A percentile compares a stretch with the other conserved stretches of the same genome.
These are phyloP conservation scores for Phalaenopsis equestris DNA, from an alignment of 106 monocot species.

Conservation along the genomic window DNA sequence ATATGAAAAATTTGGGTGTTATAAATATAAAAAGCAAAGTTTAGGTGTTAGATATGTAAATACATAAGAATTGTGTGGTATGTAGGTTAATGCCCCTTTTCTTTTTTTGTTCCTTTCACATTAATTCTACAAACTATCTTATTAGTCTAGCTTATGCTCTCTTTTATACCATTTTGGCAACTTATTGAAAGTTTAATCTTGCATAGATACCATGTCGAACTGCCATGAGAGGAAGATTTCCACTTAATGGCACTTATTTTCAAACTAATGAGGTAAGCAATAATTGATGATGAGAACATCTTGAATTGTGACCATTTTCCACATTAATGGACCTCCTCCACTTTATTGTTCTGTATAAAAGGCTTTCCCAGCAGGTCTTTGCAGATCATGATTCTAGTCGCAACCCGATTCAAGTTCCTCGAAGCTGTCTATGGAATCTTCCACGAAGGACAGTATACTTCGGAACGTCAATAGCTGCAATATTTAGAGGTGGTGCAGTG, in stretches of 20 bases:
- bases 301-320: neutral
- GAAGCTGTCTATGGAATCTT: slow-evolving; percentile 35
- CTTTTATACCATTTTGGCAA: neutral
- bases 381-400: slow-evolving; percentile 44
- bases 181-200: neutral
- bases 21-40: no score
- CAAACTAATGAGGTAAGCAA: slow-evolving; percentile 21
- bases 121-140: neutral
- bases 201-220: slow-evolving; percentile 5
- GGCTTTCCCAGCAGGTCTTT: slow-evolving; percentile 30
- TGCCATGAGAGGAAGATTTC: slow-evolving; percentile 14
- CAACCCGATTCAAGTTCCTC: slow-evolving; percentile 27
- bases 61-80: no score
- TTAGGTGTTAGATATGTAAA: no score
- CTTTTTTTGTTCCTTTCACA: neutral
- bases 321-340: neutral
- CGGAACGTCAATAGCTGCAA: slow-evolving; percentile 33
- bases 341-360: neutral
- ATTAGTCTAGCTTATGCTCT: neutral
- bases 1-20: no score
- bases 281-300: slow-evolving; percentile 3
- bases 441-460: slow-evolving; percentile 48
- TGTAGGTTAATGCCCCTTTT: no score
- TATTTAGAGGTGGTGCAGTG: slow-evolving; percentile 29
- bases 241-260: slow-evolving; percentile 13